Percentiles rank a stretch among this genome's conserved stretches.
Conservation (phyloP, 2,329 filamentous ascomycete genomes). For the Alternaria sp. region DNA sequence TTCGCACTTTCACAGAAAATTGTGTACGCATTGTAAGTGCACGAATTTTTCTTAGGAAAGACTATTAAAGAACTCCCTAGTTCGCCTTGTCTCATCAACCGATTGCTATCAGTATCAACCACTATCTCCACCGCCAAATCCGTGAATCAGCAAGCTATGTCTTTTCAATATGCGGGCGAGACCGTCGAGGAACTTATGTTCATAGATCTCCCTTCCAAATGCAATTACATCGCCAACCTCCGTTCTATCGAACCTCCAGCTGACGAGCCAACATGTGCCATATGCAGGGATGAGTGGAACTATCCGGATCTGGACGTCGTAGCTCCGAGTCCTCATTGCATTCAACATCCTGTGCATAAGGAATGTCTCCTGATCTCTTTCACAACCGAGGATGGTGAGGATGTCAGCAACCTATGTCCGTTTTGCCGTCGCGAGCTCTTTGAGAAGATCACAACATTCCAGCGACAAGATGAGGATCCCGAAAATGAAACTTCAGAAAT, state of each 20-base stretch:
- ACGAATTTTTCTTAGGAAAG: not conserved
- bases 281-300: not conserved
- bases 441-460: not conserved
- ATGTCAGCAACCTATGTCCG: not conserved
- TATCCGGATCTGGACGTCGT: not conserved
- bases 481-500: not conserved
- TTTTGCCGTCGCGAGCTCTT: not conserved
- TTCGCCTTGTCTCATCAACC: not conserved
- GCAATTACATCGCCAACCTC: not conserved
- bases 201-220: not conserved
- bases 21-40: not conserved
- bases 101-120: not conserved
- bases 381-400: not conserved
- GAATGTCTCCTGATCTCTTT: not conserved
- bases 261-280: not conserved
- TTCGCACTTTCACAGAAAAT: not conserved
- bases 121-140: not conserved
- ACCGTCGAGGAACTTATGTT: not conserved
- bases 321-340: not conserved
- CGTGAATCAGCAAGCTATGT: not conserved
- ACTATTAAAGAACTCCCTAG: not conserved
- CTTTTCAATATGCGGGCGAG: not conserved
- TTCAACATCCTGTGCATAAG: not conserved
- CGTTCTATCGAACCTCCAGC: not conserved
- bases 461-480: not conserved